Percentiles rank a stretch among this genome's conserved stretches.
Evolutionary conservation across 371 early-diverging fungal species (phyloP).

Genomic region (Mortierella sp.): DNA sequence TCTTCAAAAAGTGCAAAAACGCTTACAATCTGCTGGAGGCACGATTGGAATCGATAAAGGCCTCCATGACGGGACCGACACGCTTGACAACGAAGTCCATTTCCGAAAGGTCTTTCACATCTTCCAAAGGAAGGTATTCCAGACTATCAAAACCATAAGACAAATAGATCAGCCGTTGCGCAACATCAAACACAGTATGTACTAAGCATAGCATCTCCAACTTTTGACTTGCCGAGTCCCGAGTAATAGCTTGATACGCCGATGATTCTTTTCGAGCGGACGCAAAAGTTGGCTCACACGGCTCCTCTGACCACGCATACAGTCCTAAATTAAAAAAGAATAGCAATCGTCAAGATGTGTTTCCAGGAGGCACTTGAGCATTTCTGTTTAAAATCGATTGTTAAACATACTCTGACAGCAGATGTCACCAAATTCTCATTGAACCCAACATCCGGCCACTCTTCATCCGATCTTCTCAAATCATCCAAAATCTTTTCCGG

Average conservation of each 20-base stretch:
- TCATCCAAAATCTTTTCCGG: constrained; percentile 15
- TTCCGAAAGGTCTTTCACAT: constrained; percentile 3
- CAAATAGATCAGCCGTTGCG: constrained; percentile 12
- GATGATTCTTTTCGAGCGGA: constrained; percentile 20
- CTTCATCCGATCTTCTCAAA: constrained; percentile 14
- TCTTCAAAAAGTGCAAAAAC: constrained; percentile 4
- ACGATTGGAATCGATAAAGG: constrained; percentile 13
- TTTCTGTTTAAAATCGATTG: constrained; percentile 15
- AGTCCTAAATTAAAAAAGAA: constrained; percentile 13
- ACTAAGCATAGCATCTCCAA: constrained; percentile 5
- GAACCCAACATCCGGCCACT: constrained; percentile 17
- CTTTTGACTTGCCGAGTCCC: constrained; percentile 9
- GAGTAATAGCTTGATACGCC: constrained; percentile 16
- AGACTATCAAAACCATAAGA: constrained; percentile 6
- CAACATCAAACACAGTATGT: too few relatives aligned
- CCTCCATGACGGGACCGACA: constrained; percentile 19
- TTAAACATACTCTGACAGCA: constrained; percentile 16
- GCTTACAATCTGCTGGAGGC: constrained; percentile 18
- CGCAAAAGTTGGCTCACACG: constrained; percentile 17
- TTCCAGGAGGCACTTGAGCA: constrained; percentile 8
- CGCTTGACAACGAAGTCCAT: constrained; percentile 12
- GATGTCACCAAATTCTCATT: constrained; percentile 12
- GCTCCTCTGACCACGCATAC: constrained; percentile 15
- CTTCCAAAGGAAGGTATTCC: constrained; percentile 16
- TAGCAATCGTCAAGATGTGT: constrained; percentile 2